Base-by-base conservation (phyloP, 2,329 filamentous ascomycete species). In the Sclerotinia nivalis region DNA sequence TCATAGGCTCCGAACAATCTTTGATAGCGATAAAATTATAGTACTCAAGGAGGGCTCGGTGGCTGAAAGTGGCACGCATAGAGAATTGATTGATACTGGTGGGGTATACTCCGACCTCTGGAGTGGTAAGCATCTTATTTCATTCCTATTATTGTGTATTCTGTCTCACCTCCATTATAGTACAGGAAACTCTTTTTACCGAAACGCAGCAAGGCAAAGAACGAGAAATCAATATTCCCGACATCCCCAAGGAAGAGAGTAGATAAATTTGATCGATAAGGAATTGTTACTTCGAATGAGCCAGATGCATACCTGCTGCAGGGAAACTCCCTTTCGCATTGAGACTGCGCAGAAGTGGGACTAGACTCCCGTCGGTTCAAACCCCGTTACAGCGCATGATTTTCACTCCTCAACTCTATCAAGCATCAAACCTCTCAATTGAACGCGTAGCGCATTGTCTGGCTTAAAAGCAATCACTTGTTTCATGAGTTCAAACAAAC, bases 11-110 rank as follows among this genome's bases (percentile, higher is more conserved):
- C 88, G 95, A 66, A 98, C 96, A 0, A 97, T 99, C 74, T 97
- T 92, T 77, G 96, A 98, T 77, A 92, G 92, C 52, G 92, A 98
- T 80, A 83, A 94, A 75, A 98, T 98, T 75, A 94, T 98, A 76
- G 96, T 98, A 50, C 82, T 98, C 69, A 91, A 90, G 78, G 89
- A 92, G 71, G 96, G 96, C 0, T 84, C 83, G 20, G 93, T 98
- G n/a, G 93, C 90, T 2, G 96, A 98, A 82, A 89, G 87, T 80
- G 96, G 96, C 20, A 97, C 92, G 22, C 96, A 99, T 80, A 86
- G 91, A 71, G 87, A 96, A 79, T 82, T 99, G 70, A 88, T 98
- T 72, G 91, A 96, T 74, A 84, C 82, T 22, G 90, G 87, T 15
- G 93, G 93, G 0, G 84, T 97, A 31, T 98, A 98, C 80, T 89